Conservation (phyloP, 1,139 yeast species). For the Starmera stellimalicola region DNA sequence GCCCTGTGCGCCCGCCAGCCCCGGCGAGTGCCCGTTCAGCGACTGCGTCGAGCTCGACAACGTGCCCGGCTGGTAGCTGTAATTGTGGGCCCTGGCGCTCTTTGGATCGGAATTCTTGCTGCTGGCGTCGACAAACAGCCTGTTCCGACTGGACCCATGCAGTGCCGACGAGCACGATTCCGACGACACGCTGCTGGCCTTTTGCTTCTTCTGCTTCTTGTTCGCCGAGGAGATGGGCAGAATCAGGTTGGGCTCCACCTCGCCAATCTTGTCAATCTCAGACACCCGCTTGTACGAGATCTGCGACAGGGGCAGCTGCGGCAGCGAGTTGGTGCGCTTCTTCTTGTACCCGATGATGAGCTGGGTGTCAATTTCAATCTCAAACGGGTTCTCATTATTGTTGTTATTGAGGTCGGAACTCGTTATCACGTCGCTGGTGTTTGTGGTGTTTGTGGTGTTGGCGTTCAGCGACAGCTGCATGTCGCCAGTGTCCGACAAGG, state of each 20-base stretch:
- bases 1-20: no score
- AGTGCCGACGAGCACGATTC: no score
- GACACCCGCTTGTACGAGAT: conserved; percentile 24
- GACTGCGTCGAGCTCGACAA: no score
- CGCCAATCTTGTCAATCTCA: conserved; percentile 27
- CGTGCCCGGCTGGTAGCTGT: no score
- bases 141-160: no score
- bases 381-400: background rate
- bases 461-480: conserved; percentile 4
- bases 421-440: background rate
- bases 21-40: no score
- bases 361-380: background rate
- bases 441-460: conserved; percentile 2
- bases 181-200: no score
- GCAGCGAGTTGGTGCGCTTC: conserved; percentile 60
- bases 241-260: conserved; percentile 26
- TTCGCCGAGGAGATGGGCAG: conserved; percentile 6
- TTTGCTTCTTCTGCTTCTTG: no score
- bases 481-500: conserved; percentile 6
- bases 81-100: no score
- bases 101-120: conserved; percentile 3
- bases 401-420: background rate
- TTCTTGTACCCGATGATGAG: conserved; percentile 25
- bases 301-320: conserved; percentile 52
- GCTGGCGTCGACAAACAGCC: conserved; percentile 1